phyloP scores from a whole-genome alignment of 2,329 filamentous ascomycete species.

The Aspergillus udagawae region DNA sequence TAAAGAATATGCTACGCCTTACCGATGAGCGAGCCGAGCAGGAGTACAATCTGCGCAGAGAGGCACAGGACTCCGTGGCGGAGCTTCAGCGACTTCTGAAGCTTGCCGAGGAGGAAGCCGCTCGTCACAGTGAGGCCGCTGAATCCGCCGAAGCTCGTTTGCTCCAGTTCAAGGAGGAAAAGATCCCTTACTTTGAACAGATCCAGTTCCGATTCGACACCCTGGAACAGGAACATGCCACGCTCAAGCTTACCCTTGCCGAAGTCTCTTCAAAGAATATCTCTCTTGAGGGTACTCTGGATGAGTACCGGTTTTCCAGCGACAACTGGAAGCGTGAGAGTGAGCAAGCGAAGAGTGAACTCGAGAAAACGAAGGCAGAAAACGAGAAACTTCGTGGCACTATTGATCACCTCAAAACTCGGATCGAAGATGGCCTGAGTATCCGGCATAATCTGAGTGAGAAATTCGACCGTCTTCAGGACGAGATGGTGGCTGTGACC shows the following conservation, averaged over 20 bases:
- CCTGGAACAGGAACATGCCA: slow-evolving; percentile 63
- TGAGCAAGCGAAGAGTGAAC: slow-evolving; percentile 46
- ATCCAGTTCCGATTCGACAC: slow-evolving; percentile 64
- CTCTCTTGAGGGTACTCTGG: slow-evolving; percentile 56
- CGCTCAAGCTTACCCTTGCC: slow-evolving; percentile 49
- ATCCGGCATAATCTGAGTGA: slow-evolving; percentile 77
- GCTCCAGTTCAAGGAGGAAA: slow-evolving; percentile 63
- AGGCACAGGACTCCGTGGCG: slow-evolving; percentile 67
- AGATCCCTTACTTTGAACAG: slow-evolving; percentile 61
- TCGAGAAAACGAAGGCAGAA: slow-evolving; percentile 52
- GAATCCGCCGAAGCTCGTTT: slow-evolving; percentile 65
- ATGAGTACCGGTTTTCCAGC: slow-evolving; percentile 60
- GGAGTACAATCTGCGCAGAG: slow-evolving; percentile 60
- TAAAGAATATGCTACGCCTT: slow-evolving; percentile 64
- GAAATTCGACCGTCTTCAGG: slow-evolving; percentile 81
- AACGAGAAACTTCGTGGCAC: slow-evolving; percentile 72
- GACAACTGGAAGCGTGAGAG: slow-evolving; percentile 58
- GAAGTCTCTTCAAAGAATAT: slow-evolving; percentile 58
- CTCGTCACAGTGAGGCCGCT: slow-evolving; percentile 44
- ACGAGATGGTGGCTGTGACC: slow-evolving; percentile 77
- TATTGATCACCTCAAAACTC: slow-evolving; percentile 68
- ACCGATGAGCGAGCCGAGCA: slow-evolving; percentile 62
- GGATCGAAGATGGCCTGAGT: slow-evolving; percentile 80
- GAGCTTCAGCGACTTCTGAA: slow-evolving; percentile 68
- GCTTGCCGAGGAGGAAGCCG: slow-evolving; percentile 57